A percentile compares a stretch with the other conserved stretches of the same genome.
These are phyloP conservation scores for Serendipita vermifera DNA, from an alignment of 768 basidiomycete species.

Conservation along the genomic window DNA sequence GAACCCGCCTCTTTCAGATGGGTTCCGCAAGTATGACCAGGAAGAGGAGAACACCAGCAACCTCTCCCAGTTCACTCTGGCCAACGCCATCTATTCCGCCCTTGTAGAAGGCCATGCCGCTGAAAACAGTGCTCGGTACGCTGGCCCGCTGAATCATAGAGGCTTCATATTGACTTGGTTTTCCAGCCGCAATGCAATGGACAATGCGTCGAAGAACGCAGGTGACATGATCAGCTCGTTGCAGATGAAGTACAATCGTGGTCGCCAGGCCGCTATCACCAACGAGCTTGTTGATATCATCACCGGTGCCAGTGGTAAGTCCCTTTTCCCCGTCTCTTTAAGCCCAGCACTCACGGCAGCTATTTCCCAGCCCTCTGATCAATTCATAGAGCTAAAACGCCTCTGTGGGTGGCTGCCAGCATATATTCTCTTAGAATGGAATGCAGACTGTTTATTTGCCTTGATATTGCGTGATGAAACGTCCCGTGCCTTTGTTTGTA, in stretches of 20 bases:
- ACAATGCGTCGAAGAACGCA: constrained; percentile 99
- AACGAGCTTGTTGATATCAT: constrained; percentile 91
- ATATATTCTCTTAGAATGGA: too few relatives aligned
- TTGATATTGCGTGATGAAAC: too few relatives aligned
- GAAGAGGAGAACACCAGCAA: constrained; percentile 94
- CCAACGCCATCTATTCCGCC: constrained; percentile 90
- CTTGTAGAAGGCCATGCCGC: constrained; percentile 93
- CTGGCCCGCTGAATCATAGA: too few relatives aligned
- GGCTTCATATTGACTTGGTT: constrained; percentile 18
- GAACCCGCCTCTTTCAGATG: constrained; percentile 34
- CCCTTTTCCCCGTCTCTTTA: too few relatives aligned
- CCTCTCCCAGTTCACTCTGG: constrained; percentile 86
- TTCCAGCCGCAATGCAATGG: constrained; percentile 90
- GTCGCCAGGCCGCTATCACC: constrained; percentile 95
- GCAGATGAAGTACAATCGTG: constrained; percentile 95
- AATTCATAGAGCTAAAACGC: too few relatives aligned
- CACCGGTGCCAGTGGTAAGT: constrained; percentile 41
- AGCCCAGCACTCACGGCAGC: too few relatives aligned
- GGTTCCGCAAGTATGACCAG: constrained; percentile 93
- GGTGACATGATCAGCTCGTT: constrained; percentile 78
- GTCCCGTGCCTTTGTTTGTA: too few relatives aligned
- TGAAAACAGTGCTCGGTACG: constrained; percentile 79
- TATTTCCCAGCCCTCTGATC: too few relatives aligned
- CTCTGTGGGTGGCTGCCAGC: too few relatives aligned
- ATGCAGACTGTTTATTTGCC: too few relatives aligned